A percentile compares a stretch with the other conserved stretches of the same genome.
These are phyloP conservation scores for Nicotiana paniculata DNA, from an alignment of 257 asterid genomes.

Conservation along the genomic window DNA sequence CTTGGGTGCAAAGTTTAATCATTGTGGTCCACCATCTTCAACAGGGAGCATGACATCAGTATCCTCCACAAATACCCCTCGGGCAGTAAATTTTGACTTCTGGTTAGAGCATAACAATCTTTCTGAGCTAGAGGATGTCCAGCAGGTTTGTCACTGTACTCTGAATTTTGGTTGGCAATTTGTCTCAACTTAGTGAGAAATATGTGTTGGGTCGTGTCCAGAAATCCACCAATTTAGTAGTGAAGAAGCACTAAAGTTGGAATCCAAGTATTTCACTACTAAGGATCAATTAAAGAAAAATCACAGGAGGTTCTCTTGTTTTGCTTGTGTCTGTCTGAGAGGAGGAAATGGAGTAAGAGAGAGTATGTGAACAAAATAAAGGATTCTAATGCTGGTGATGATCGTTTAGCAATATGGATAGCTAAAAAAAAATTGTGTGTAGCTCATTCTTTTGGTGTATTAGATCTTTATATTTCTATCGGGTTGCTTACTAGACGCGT, in stretches of 20 bases:
- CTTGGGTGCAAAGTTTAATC: conserved; percentile 59
- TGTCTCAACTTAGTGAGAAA: neutral
- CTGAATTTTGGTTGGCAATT: conserved; percentile 1
- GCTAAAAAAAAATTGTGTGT: neutral
- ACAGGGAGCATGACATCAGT: conserved; percentile 82
- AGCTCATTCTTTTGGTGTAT: neutral
- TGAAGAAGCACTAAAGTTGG: neutral
- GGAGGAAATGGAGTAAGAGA: neutral
- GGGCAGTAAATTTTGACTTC: conserved; percentile 65
- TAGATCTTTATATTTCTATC: neutral
- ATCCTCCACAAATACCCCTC: conserved; percentile 87
- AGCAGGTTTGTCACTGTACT: conserved; percentile 56
- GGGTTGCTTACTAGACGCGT: neutral
- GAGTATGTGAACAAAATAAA: neutral
- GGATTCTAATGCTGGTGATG: neutral
- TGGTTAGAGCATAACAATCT: conserved; percentile 66
- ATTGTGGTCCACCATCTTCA: conserved; percentile 80
- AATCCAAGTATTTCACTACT: neutral
- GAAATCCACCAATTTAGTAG: neutral
- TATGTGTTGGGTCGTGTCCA: neutral
- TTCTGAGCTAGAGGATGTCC: conserved; percentile 65
- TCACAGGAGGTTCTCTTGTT: neutral
- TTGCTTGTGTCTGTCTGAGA: neutral
- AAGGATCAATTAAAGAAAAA: neutral
- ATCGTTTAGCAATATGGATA: neutral